phyloP scores from a whole-genome alignment of 1,139 yeast genomes.

The Geotrichum restrictum region DNA sequence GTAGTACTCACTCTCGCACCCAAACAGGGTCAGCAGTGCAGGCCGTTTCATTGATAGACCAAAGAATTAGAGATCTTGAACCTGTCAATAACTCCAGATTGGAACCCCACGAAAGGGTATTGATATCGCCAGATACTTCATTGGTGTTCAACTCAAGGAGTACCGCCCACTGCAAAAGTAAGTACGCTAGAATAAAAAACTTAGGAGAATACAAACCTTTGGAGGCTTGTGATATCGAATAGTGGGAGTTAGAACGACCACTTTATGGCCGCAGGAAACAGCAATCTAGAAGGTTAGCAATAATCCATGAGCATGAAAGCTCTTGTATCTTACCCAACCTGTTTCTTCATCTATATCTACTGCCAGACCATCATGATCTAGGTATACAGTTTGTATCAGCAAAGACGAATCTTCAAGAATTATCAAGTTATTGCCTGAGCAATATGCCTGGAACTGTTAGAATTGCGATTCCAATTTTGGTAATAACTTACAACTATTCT shows the following conservation, averaged over 20 bases:
- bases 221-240: constrained; percentile 30
- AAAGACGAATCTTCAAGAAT: constrained; percentile 50
- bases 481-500: constrained; percentile 46
- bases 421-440: constrained; percentile 84
- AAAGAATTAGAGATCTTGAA: constrained; percentile 52
- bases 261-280: constrained; percentile 41
- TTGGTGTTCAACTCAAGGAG: constrained; percentile 48
- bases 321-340: constrained; percentile 42
- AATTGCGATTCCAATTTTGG: neutral
- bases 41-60: constrained; percentile 47
- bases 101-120: constrained; percentile 65
- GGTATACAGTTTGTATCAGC: constrained; percentile 71
- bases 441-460: constrained; percentile 49
- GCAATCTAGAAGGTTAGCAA: constrained; percentile 45
- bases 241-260: constrained; percentile 31
- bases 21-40: constrained; percentile 46
- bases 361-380: constrained; percentile 61
- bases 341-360: constrained; percentile 57
- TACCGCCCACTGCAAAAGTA: constrained; percentile 42
- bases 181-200: neutral
- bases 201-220: constrained; percentile 19
- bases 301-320: constrained; percentile 6
- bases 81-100: constrained; percentile 62
- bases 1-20: constrained; percentile 47
- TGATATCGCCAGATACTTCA: constrained; percentile 41